phyloP scores from a whole-genome alignment of 345 rosid species.

The Eucalyptus marginata region DNA sequence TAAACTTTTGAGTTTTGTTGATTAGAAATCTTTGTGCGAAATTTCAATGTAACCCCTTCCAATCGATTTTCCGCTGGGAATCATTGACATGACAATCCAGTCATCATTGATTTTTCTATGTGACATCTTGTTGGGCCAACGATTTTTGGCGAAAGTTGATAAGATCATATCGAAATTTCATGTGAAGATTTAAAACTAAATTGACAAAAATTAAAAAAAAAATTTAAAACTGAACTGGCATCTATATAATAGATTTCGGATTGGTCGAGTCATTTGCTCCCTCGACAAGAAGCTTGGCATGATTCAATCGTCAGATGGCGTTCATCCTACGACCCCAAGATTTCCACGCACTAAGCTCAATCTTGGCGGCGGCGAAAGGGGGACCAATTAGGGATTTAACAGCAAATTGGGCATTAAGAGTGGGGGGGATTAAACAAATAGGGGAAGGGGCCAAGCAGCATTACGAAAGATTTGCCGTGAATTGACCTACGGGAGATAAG shows the following conservation, averaged over 20 bases:
- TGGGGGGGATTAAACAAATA: neutral
- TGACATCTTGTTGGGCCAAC: fast-evolving
- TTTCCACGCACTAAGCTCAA: neutral
- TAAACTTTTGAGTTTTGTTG: neutral
- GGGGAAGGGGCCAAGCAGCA: neutral
- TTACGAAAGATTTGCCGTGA: neutral
- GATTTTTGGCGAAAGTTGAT: neutral
- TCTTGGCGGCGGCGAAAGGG: neutral
- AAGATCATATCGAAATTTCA: fast-evolving
- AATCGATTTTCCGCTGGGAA: neutral
- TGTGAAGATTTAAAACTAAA: neutral
- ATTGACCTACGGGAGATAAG: neutral
- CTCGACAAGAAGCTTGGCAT: neutral
- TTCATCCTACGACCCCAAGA: neutral
- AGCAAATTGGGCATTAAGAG: neutral
- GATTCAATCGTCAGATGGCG: neutral
- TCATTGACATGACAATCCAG: neutral
- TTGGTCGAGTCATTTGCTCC: neutral
- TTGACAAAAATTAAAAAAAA: neutral
- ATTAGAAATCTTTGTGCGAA: neutral
- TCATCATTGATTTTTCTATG: neutral
- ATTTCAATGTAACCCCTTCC: neutral
- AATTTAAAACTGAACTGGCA: neutral
- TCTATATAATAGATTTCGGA: neutral
- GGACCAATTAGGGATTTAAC: neutral